Evolutionary conservation across 148 eudicot genomes (phyloP).

Genomic region (Rhododendron mucronatum): DNA sequence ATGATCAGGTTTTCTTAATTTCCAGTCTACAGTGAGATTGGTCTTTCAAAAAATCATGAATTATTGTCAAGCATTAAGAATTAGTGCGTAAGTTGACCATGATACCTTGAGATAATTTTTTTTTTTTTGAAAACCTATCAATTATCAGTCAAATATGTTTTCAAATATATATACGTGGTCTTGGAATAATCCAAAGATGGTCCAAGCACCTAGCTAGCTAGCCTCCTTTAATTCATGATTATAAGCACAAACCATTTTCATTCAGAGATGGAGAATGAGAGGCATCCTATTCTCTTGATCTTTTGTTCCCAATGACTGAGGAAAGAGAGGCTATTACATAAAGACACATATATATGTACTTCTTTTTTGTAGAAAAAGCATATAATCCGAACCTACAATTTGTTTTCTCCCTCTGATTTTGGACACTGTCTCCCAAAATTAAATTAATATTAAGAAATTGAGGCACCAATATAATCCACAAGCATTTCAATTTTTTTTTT

Average conservation of each 20-base stretch:
- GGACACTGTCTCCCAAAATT: not conserved
- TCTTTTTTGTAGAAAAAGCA: not conserved
- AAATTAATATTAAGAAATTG: not conserved
- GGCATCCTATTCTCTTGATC: not conserved
- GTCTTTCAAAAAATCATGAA: no score
- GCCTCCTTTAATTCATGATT: not conserved
- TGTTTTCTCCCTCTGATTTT: not conserved
- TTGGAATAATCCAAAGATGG: not conserved
- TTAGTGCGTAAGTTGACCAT: not conserved
- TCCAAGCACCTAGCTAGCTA: not conserved
- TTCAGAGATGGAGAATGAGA: not conserved
- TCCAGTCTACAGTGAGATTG: no score
- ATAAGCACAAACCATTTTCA: not conserved
- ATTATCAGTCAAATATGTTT: not conserved
- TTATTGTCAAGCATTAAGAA: not conserved
- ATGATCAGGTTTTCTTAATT: no score
- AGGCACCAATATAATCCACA: no score
- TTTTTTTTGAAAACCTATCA: not conserved
- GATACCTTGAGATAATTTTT: not conserved
- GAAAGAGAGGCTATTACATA: constrained; percentile 11
- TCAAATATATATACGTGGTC: not conserved
- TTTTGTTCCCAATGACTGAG: constrained; percentile 7
- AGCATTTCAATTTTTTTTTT: no score
- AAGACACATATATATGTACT: not conserved
- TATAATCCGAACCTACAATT: not conserved